These are phyloP conservation scores for Diutina ranongensis DNA, from an alignment of 1,139 yeast species.

Conservation along the genomic window DNA sequence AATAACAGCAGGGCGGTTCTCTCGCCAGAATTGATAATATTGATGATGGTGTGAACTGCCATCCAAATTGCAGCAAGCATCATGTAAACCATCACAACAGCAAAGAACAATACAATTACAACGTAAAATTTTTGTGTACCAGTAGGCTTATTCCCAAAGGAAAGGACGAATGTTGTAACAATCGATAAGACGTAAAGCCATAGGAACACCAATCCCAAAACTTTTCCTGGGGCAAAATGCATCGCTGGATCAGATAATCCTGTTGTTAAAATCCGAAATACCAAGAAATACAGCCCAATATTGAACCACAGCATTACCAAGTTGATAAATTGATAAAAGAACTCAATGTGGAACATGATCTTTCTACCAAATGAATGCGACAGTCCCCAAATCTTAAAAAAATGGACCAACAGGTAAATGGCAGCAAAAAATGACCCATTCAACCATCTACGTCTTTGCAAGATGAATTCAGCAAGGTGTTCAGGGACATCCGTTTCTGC, in stretches of 20 bases:
- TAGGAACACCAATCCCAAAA: constrained; percentile 67
- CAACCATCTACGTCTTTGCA: constrained; percentile 41
- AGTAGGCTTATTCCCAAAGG: constrained; percentile 90
- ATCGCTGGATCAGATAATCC: constrained; percentile 47
- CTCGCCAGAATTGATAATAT: constrained; percentile 20
- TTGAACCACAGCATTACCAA: constrained; percentile 18
- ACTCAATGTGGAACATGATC: constrained; percentile 31
- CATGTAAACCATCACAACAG: constrained; percentile 85
- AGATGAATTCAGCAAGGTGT: constrained; percentile 31
- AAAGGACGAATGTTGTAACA: constrained; percentile 82
- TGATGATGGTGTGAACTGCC: constrained; percentile 35
- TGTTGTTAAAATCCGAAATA: constrained; percentile 66
- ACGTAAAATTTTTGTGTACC: constrained; percentile 80
- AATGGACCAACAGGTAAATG: constrained; percentile 33
- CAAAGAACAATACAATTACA: constrained; percentile 80
- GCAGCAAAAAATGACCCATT: constrained; percentile 42
- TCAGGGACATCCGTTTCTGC: constrained; percentile 44
- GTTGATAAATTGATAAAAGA: constrained; percentile 31
- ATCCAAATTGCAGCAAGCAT: constrained; percentile 48
- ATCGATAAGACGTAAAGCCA: constrained; percentile 86
- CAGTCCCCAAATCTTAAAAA: constrained; percentile 32
- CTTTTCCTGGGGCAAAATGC: constrained; percentile 60
- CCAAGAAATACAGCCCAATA: constrained; percentile 68
- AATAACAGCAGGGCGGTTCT: constrained; percentile 30
- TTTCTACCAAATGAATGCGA: constrained; percentile 32